A percentile compares a stretch with the other conserved stretches of the same genome.
phyloP scores from a whole-genome alignment of 2,329 filamentous ascomycete genomes.

The Phoma sp. region DNA sequence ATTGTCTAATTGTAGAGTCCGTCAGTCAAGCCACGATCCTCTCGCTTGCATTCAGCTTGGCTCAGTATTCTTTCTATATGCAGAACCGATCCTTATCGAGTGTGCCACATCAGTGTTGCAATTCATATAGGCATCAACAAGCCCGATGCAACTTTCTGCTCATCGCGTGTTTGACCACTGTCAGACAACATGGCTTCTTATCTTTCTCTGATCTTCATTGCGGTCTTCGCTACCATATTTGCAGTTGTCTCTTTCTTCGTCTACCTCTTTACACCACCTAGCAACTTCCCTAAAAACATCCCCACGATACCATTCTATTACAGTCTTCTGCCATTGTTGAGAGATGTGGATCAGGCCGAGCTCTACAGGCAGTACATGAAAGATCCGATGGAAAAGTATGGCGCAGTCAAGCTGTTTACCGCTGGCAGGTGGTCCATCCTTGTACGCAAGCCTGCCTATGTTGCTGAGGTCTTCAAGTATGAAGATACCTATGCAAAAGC shows the following conservation, averaged over 20 bases:
- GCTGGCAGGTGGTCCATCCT: slow-evolving; percentile 58
- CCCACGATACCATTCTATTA: slow-evolving; percentile 55
- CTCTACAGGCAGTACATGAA: slow-evolving; percentile 51
- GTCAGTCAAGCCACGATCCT: slow-evolving; percentile 19
- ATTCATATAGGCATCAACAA: slow-evolving; percentile 24
- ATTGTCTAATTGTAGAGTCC: slow-evolving; percentile 25
- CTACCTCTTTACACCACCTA: slow-evolving; percentile 35
- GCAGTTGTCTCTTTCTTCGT: slow-evolving; percentile 29
- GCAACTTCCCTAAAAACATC: slow-evolving; percentile 45
- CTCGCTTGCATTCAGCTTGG: slow-evolving; percentile 15
- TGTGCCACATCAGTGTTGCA: slow-evolving; percentile 2
- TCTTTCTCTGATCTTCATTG: slow-evolving; percentile 31
- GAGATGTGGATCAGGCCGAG: slow-evolving; percentile 53
- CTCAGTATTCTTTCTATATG: slow-evolving; percentile 16
- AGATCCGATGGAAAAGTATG: slow-evolving; percentile 47
- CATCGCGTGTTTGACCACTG: slow-evolving; percentile 2
- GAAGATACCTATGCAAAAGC: slow-evolving; percentile 41
- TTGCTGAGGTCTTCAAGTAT: slow-evolving; percentile 49
- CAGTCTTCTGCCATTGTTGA: slow-evolving; percentile 51
- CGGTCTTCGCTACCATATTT: slow-evolving; percentile 24
- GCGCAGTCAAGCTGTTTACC: slow-evolving; percentile 58
- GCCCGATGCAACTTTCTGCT: slow-evolving; percentile 1
- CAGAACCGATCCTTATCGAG: slow-evolving; percentile 18
- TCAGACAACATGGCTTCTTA: slow-evolving; percentile 29
- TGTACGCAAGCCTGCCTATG: slow-evolving; percentile 52